These are phyloP conservation scores for Apiotrichum sp. DNA, from an alignment of 1,284 basidiomycete genomes.

Conservation along the genomic window DNA sequence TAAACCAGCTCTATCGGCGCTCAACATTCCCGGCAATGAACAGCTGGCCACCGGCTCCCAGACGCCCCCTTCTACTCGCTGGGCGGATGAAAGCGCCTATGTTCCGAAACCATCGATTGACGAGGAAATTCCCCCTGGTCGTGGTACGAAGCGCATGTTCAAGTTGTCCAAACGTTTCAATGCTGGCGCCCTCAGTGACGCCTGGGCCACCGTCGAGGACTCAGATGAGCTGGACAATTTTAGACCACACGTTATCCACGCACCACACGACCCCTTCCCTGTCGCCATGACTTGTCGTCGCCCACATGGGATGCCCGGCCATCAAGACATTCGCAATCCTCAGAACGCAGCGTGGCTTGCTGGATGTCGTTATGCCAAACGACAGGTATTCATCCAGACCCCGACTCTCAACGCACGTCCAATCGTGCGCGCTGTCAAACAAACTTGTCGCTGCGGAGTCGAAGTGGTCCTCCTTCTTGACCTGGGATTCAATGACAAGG, in stretches of 20 bases:
- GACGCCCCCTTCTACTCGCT: slow-evolving; percentile 3
- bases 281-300: slow-evolving; percentile 67
- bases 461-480: slow-evolving; percentile 60
- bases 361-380: slow-evolving; percentile 61
- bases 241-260: slow-evolving; percentile 56
- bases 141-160: slow-evolving; percentile 42
- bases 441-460: slow-evolving; percentile 63
- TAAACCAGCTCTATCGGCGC: background rate
- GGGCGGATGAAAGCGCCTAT: slow-evolving; percentile 11
- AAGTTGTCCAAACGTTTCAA: slow-evolving; percentile 46
- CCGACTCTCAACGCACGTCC: slow-evolving; percentile 70
- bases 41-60: background rate
- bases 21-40: background rate
- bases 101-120: slow-evolving; percentile 14
- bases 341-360: slow-evolving; percentile 73
- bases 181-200: slow-evolving; percentile 49
- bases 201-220: slow-evolving; percentile 50
- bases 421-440: slow-evolving; percentile 59
- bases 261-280: slow-evolving; percentile 59
- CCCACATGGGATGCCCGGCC: slow-evolving; percentile 55
- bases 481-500: slow-evolving; percentile 64
- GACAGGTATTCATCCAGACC: slow-evolving; percentile 68
- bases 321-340: slow-evolving; percentile 56
- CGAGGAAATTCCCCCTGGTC: slow-evolving; percentile 26
- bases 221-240: slow-evolving; percentile 51